phyloP scores from a whole-genome alignment of 2,329 filamentous ascomycete genomes.

The Xylariales sp. region DNA sequence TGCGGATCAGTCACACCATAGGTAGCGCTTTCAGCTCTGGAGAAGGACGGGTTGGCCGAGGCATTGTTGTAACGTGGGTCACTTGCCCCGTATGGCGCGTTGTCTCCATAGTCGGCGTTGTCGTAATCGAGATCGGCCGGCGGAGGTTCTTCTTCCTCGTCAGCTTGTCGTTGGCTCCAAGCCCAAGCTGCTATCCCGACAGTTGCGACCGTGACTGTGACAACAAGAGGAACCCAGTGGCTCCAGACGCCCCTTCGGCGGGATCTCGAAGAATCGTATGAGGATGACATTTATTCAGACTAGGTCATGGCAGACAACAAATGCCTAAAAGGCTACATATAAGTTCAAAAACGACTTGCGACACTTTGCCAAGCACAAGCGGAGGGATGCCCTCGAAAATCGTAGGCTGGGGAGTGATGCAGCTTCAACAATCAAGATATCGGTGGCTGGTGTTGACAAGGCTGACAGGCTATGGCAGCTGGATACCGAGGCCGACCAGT shows the following conservation, averaged over 20 bases:
- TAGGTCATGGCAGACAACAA: constrained; percentile 5
- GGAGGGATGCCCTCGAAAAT: constrained; percentile 2
- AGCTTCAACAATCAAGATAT: not conserved
- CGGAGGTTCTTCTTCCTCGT: constrained; percentile 60
- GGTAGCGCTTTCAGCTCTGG: constrained; percentile 34
- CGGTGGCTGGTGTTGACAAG: constrained; percentile 3
- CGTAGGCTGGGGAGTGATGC: constrained; percentile 3
- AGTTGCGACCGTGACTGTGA: constrained; percentile 84
- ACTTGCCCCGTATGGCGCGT: constrained; percentile 41
- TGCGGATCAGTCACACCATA: constrained; percentile 35
- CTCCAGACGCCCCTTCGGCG: constrained; percentile 60
- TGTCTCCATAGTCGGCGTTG: constrained; percentile 43
- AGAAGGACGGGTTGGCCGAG: constrained; percentile 34
- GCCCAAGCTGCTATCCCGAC: constrained; percentile 86
- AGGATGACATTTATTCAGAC: constrained; percentile 47
- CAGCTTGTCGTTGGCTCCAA: constrained; percentile 81
- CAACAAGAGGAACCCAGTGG: constrained; percentile 83
- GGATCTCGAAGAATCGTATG: constrained; percentile 60
- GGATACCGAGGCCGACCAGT: constrained; percentile 6
- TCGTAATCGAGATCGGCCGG: constrained; percentile 47
- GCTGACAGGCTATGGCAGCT: constrained; percentile 2
- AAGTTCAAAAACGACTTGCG: not conserved
- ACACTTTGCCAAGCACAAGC: not conserved
- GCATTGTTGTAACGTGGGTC: constrained; percentile 28
- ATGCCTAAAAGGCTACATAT: not conserved